phyloP scores from a whole-genome alignment of 1,284 basidiomycete species.

The Ustilago bromivora region DNA sequence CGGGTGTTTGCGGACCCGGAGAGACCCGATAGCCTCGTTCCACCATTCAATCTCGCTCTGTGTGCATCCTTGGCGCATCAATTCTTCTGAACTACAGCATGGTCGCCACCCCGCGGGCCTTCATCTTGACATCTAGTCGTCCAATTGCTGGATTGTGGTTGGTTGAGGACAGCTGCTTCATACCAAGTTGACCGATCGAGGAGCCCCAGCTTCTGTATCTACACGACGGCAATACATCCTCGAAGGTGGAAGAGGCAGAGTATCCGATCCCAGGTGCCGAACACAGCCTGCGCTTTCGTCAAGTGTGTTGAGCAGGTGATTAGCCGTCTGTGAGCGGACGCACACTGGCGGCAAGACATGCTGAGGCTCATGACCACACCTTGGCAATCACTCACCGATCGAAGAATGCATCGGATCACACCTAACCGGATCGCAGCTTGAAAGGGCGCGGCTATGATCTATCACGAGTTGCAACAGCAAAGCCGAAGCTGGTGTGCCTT shows the following conservation, averaged over 20 bases:
- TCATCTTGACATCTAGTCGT: neutral
- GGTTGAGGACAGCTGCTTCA: neutral
- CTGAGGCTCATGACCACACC: neutral
- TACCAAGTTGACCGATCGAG: neutral
- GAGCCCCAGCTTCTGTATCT: neutral
- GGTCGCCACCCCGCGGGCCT: slow-evolving; percentile 1
- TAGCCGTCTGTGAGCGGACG: neutral
- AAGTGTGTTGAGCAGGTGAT: neutral
- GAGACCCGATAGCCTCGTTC: slow-evolving; percentile 17
- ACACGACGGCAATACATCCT: neutral
- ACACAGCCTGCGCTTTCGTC: neutral
- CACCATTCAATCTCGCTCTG: neutral
- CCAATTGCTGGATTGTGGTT: slow-evolving; percentile 7
- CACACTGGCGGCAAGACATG: neutral
- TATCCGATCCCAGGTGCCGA: neutral
- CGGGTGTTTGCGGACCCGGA: slow-evolving; percentile 43
- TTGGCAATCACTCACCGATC: slow-evolving; percentile 10
- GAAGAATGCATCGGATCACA: slow-evolving; percentile 8
- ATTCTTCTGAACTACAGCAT: neutral
- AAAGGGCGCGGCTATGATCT: neutral
- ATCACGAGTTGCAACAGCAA: neutral
- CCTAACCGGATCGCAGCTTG: neutral
- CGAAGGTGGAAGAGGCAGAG: neutral
- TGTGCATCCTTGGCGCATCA: neutral
- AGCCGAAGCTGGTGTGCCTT: neutral